Conservation (phyloP, 345 rosid species). For the Cochlearia excelsa region DNA sequence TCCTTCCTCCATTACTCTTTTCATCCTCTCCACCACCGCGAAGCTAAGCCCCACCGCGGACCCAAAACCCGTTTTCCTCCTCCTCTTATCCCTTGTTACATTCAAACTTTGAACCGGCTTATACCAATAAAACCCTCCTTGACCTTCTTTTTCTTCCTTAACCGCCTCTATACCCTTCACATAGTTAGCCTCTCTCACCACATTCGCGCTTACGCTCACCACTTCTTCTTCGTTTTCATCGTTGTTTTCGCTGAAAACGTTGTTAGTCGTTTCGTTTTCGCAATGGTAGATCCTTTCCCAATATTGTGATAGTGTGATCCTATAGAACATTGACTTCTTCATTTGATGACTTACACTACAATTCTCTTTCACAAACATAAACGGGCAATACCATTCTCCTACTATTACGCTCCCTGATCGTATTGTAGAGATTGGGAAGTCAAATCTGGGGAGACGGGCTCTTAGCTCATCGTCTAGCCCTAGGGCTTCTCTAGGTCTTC, state of each 20-base stretch:
- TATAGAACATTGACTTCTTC: conserved; percentile 54
- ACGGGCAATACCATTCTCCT: conserved; percentile 82
- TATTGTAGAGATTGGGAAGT: conserved; percentile 40
- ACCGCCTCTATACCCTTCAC: conserved; percentile 49
- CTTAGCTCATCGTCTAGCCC: conserved; percentile 63
- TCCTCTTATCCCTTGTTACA: conserved; percentile 16
- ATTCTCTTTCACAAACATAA: conserved; percentile 59
- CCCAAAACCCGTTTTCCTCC: conserved; percentile 25
- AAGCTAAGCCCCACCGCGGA: conserved; percentile 52
- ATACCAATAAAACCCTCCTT: conserved; percentile 59
- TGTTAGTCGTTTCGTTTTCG: conserved; percentile 26
- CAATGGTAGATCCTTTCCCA: conserved; percentile 63
- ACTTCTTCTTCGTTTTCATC: conserved; percentile 24
- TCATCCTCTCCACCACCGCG: conserved; percentile 70
- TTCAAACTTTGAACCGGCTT: conserved; percentile 16
- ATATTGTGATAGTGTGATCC: conserved; percentile 59
- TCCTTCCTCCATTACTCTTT: conserved; percentile 61
- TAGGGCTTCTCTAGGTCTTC: conserved; percentile 52
- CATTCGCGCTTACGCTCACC: conserved; percentile 38
- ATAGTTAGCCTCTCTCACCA: conserved; percentile 42
- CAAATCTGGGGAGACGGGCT: conserved; percentile 47
- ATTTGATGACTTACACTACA: conserved; percentile 43
- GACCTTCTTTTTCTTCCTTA: conserved; percentile 33
- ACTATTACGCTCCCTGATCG: conserved; percentile 43
- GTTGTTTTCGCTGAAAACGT: conserved; percentile 5